These are phyloP conservation scores for Plasmodium chabaudi DNA, from an alignment of 169 alveolate species.

Conservation along the genomic window DNA sequence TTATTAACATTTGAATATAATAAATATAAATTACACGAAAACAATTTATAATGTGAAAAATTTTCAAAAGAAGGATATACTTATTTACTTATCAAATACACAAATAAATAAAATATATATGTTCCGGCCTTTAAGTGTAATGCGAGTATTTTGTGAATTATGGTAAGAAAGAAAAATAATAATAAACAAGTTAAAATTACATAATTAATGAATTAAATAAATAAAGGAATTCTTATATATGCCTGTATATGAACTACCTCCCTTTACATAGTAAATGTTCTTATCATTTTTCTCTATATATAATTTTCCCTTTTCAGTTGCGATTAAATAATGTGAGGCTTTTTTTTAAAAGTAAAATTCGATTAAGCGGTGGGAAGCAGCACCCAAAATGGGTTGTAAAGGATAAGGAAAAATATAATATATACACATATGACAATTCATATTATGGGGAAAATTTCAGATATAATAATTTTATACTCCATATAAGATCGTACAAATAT, in stretches of 20 bases:
- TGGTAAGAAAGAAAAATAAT: background rate
- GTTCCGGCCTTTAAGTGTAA: too few species aligned
- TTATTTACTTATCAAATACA: too few species aligned
- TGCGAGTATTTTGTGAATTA: background rate
- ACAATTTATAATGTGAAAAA: too few species aligned
- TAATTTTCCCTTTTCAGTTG: slow-evolving; percentile 37
- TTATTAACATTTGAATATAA: too few species aligned
- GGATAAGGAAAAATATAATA: slow-evolving; percentile 72
- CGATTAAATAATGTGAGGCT: slow-evolving; percentile 74
- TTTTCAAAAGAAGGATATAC: too few species aligned
- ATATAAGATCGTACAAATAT: slow-evolving; percentile 75
- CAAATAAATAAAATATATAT: too few species aligned
- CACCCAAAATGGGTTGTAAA: slow-evolving; percentile 77
- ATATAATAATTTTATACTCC: slow-evolving; percentile 66
- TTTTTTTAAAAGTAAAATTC: slow-evolving; percentile 73
- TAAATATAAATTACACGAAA: too few species aligned
- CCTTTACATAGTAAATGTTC: slow-evolving; percentile 16
- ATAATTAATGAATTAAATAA: too few species aligned
- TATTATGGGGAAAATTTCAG: slow-evolving; percentile 75
- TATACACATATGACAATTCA: slow-evolving; percentile 71
- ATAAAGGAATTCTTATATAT: too few species aligned
- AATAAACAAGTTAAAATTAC: background rate
- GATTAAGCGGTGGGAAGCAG: slow-evolving; percentile 75
- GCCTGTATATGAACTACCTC: background rate
- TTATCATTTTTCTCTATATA: background rate